phyloP scores from a whole-genome alignment of 179 eudicot genomes.

The Spinacia oleracea region DNA sequence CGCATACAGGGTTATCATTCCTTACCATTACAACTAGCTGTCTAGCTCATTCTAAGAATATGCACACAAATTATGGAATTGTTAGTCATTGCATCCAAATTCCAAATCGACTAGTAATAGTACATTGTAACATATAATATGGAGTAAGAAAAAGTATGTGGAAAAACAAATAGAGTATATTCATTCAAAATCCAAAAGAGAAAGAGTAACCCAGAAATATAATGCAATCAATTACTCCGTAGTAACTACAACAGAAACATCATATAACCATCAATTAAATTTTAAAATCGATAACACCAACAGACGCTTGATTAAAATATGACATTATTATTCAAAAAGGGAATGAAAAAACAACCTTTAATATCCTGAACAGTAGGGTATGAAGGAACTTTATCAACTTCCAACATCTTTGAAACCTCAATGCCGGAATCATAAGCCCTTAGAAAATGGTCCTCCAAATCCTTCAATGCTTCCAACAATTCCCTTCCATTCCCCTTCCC shows the following conservation, averaged over 20 bases:
- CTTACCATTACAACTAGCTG: not conserved
- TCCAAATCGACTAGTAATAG: not conserved
- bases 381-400: conserved; percentile 29
- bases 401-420: conserved; percentile 53
- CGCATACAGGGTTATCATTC: not conserved
- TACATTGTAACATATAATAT: not conserved
- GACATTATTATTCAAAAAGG: not conserved
- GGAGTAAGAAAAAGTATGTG: not conserved
- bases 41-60: not conserved
- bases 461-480: conserved; percentile 47
- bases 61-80: not conserved
- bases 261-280: not conserved
- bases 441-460: conserved; percentile 43
- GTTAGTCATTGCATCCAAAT: not conserved
- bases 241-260: too few species aligned
- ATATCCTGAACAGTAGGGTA: conserved; percentile 26
- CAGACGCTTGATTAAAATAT: too few species aligned
- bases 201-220: not conserved
- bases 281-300: not conserved
- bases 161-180: not conserved
- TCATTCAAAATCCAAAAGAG: not conserved
- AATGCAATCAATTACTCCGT: not conserved
- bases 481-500: conserved; percentile 27
- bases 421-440: conserved; percentile 43
- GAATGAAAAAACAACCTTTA: conserved; percentile 25